Conservation (phyloP, 441 rosid species). For the Brassica balearica region DNA sequence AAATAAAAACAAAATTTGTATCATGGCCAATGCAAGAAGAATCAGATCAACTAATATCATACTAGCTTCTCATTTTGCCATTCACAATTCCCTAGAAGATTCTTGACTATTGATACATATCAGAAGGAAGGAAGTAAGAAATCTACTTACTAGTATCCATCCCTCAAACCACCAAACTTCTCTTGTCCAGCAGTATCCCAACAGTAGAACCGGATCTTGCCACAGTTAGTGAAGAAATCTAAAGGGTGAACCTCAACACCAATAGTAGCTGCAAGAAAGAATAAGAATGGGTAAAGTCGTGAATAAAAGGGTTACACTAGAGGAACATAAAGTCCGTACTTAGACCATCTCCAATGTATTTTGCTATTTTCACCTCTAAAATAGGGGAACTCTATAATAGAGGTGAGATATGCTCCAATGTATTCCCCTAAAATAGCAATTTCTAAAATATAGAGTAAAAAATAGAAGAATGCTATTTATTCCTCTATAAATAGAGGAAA, state of each 20-base stretch:
- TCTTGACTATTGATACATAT: not conserved
- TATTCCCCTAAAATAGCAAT: too few species aligned
- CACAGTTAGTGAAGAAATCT: slow-evolving; percentile 73
- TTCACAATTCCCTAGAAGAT: not conserved
- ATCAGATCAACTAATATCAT: not conserved
- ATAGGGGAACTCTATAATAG: too few species aligned
- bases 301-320: not conserved
- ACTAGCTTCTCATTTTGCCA: not conserved
- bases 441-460: too few species aligned
- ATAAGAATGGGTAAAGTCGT: not conserved
- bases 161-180: slow-evolving; percentile 12
- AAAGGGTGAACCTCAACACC: slow-evolving; percentile 83
- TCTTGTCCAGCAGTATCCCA: slow-evolving; percentile 58
- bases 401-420: too few species aligned
- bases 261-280: slow-evolving; percentile 57
- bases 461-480: too few species aligned
- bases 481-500: too few species aligned
- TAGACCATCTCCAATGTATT: too few species aligned
- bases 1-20: not conserved
- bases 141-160: slow-evolving; percentile 72
- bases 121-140: not conserved
- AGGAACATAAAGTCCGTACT: slow-evolving; percentile 22
- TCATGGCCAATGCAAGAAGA: not conserved
- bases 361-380: too few species aligned
- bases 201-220: slow-evolving; percentile 68